These are phyloP conservation scores for Acer saccharum DNA, from an alignment of 345 rosid genomes.

Conservation along the genomic window DNA sequence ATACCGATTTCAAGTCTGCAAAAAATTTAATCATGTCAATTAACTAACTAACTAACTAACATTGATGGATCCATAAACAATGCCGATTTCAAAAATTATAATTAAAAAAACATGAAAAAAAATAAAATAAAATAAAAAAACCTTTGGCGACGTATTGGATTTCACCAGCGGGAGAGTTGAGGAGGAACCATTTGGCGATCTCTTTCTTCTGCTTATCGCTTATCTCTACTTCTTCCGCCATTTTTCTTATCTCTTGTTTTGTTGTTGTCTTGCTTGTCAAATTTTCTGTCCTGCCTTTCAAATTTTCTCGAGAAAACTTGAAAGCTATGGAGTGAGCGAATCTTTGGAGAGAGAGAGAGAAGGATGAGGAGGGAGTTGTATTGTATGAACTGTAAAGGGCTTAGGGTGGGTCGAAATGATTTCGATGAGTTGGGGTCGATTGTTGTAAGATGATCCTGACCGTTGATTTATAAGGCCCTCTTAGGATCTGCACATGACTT, in stretches of 20 bases:
- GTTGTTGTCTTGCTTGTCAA: constrained; percentile 7
- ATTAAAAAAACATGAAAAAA: too few species aligned
- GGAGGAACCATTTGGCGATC: constrained; percentile 99
- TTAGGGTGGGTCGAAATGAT: constrained; percentile 15
- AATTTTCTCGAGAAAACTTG: background rate
- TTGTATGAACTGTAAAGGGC: constrained; percentile 29
- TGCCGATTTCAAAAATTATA: background rate
- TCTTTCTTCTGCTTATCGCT: constrained; percentile 81
- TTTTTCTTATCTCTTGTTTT: constrained; percentile 2
- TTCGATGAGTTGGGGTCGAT: constrained; percentile 11
- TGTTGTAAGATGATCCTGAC: constrained; percentile 21
- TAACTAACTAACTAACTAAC: background rate
- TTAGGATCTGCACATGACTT: background rate
- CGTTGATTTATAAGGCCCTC: constrained; percentile 16
- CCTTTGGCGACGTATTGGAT: constrained; percentile 97
- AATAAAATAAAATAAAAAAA: constrained; percentile 10
- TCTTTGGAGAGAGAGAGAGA: constrained; percentile 13
- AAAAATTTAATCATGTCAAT: constrained; percentile 4
- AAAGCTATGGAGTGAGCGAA: constrained; percentile 2
- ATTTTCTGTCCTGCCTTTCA: constrained; percentile 15
- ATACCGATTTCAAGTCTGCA: constrained; percentile 75
- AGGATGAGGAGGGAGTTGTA: background rate
- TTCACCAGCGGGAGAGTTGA: constrained; percentile 95
- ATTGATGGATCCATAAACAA: constrained; percentile 21
- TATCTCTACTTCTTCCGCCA: constrained; percentile 71